A percentile compares a stretch with the other conserved stretches of the same genome.
These are phyloP conservation scores for Gleditsia sinensis DNA, from an alignment of 306 rosid species.

Conservation along the genomic window DNA sequence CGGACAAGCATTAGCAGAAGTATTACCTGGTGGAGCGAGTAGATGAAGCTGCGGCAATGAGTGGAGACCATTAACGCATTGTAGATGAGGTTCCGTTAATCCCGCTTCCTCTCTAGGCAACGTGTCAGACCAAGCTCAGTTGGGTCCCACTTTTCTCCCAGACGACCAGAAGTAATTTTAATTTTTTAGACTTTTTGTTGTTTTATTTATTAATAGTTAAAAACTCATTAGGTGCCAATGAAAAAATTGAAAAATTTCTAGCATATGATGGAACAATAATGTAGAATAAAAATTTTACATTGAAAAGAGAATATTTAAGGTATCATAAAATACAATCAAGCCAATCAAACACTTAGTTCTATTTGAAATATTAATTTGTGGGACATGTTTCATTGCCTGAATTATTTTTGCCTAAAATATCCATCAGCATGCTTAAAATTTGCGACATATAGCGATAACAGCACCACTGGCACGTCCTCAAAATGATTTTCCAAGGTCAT, in stretches of 20 bases:
- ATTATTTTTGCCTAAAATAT: background rate
- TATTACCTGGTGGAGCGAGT: slow-evolving; percentile 20
- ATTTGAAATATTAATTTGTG: background rate
- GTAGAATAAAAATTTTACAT: too few relatives aligned
- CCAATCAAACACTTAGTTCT: too few relatives aligned
- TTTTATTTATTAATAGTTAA: too few relatives aligned
- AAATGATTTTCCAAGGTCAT: too few relatives aligned
- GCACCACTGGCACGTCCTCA: background rate
- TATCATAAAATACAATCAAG: too few relatives aligned
- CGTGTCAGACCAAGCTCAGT: background rate
- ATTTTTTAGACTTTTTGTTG: background rate
- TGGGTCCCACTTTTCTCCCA: slow-evolving; percentile 13
- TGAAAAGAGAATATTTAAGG: too few relatives aligned
- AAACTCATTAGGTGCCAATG: too few relatives aligned
- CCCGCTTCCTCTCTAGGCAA: background rate
- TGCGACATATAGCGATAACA: background rate
- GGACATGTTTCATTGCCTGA: slow-evolving; percentile 3
- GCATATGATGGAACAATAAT: too few relatives aligned
- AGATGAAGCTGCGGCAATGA: background rate
- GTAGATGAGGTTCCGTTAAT: slow-evolving; percentile 6
- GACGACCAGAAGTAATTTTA: background rate
- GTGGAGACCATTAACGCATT: slow-evolving; percentile 28
- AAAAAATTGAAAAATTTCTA: too few relatives aligned
- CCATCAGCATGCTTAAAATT: background rate
- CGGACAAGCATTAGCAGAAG: background rate